phyloP scores from a whole-genome alignment of 495 filamentous ascomycete genomes.

The Penicillium lagena region DNA sequence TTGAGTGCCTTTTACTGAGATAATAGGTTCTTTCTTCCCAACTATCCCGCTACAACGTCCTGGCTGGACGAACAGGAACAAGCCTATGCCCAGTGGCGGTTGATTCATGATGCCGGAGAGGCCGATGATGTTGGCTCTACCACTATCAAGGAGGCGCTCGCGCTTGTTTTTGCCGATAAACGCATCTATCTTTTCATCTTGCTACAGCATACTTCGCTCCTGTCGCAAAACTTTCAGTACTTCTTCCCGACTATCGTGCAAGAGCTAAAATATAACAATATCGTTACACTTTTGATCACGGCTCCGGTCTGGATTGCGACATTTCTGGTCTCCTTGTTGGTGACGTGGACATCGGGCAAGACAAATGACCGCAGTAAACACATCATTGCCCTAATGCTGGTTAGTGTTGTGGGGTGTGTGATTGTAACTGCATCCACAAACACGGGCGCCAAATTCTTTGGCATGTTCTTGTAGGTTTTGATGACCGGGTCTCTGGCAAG shows the following conservation, averaged over 20 bases:
- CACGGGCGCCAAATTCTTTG: conserved; percentile 61
- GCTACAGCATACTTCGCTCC: conserved; percentile 27
- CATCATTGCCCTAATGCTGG: conserved; percentile 55
- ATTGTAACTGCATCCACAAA: conserved; percentile 61
- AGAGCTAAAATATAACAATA: conserved; percentile 58
- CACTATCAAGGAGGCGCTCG: conserved; percentile 19
- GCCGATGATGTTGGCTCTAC: conserved; percentile 45
- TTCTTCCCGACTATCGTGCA: conserved; percentile 80
- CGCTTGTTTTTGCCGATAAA: conserved; percentile 22
- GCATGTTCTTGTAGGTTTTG: conserved; percentile 62
- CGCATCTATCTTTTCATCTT: conserved; percentile 33
- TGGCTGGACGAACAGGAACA: conserved; percentile 67
- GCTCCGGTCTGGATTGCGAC: conserved; percentile 68
- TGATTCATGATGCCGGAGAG: conserved; percentile 71
- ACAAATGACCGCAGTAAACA: conserved; percentile 74
- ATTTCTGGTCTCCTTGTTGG: conserved; percentile 63
- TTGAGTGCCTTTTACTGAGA: not conserved
- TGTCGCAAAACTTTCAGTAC: conserved; percentile 60
- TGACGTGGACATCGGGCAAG: conserved; percentile 68
- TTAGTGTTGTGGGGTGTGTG: conserved; percentile 65
- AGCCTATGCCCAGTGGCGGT: conserved; percentile 60
- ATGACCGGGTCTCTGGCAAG: too few relatives aligned
- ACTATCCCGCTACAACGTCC: conserved; percentile 68
- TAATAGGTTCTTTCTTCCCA: conserved; percentile 61
- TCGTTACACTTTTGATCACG: conserved; percentile 66